Evolutionary conservation across 139 green algal genomes (phyloP).

Genomic region (Pseudopediastrum boryanum): DNA sequence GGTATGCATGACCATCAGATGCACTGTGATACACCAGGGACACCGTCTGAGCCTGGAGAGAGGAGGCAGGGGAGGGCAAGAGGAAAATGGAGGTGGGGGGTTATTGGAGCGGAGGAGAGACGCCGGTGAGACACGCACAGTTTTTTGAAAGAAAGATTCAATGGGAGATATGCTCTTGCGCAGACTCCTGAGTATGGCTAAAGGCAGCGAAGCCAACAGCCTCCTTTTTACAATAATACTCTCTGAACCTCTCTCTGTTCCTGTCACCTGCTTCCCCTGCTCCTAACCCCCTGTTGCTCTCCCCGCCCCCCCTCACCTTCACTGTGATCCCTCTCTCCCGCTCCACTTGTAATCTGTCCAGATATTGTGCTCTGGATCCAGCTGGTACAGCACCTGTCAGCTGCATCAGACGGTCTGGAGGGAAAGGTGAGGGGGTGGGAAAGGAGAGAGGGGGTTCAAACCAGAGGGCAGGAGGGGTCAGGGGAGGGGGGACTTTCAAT

Average conservation of each 20-base stretch:
- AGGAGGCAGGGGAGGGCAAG: conserved; percentile 27
- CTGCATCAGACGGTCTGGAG: conserved; percentile 81
- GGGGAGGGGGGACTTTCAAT: no score
- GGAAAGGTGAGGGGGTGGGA: no score
- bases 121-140: no score
- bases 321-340: conserved; percentile 93
- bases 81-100: background rate
- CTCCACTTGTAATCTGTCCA: conserved; percentile 86
- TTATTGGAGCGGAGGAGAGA: background rate
- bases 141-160: no score
- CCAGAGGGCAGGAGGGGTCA: no score
- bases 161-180: no score
- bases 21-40: conserved; percentile 70
- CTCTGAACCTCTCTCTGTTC: no score
- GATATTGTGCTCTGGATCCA: conserved; percentile 60
- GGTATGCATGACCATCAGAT: conserved; percentile 61
- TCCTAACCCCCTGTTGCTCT: background rate
- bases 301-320: no score
- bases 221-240: no score
- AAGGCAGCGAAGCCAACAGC: no score
- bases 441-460: no score
- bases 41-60: conserved; percentile 86
- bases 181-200: no score
- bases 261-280: conserved; percentile 12
- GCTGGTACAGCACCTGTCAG: conserved; percentile 83